Base-by-base conservation (phyloP, 2,329 filamentous ascomycete species). In the Akanthomyces lecanii region DNA sequence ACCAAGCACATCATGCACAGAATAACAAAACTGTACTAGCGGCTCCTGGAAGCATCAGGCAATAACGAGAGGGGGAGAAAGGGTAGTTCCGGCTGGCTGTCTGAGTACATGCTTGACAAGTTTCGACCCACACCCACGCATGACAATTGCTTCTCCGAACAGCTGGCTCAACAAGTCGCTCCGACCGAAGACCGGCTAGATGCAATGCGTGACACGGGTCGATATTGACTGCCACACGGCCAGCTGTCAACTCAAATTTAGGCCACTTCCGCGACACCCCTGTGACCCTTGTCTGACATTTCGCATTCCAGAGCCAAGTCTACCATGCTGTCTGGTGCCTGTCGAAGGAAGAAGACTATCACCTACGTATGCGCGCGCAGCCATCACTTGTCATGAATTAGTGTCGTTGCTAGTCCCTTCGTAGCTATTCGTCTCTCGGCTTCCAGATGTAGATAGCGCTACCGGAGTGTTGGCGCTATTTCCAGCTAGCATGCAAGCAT, bases 141-240 rank as follows among this genome's bases (percentile, higher is more conserved):
- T 61, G 59, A 36, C 51, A 54, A 45, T 30, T n/a, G 40, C 59
- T 54, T 55, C 50, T 54, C 59, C 50, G 59, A 51, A 21, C 30
- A 61, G 48, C 50, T 52, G 58, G 58, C 58, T 61, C 58, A 47
- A 45, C 58, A 61, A 6, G 18, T 23, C 33, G 16, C 56, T 47
- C 44, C 30, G 28, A 30, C 30, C 56, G 18, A 28, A 18, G 45
- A 28, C 30, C 30, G 28, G 44, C 21, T 50, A 14, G 25, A 53
- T 51, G 50, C 14, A 8, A 45, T 61, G 50, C 59, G 44, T 47
- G 50, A 54, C 59, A 54, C 51, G 50, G 40, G 14, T 55, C 51
- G 59, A 61, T 54, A 61, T 55, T 61, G 55, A 48, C 42, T 54
- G 21, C 59, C 59, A 61, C 59, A 61, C 59, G 23, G 52, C 57